Conservation (phyloP, 169 alveolate genomes). For the Plasmodium inui region DNA sequence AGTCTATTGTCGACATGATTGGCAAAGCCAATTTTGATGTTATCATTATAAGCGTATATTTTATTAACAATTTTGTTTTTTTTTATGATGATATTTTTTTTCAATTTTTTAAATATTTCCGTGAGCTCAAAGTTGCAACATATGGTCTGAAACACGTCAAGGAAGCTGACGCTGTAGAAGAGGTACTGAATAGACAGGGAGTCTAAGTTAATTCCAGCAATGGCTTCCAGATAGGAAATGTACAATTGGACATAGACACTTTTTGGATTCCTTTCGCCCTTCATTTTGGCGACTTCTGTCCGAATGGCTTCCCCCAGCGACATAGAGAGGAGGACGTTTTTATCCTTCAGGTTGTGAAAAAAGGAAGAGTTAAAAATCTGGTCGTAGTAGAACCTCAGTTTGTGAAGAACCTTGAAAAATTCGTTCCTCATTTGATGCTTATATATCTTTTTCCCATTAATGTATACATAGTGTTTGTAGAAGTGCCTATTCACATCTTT, state of each 20-base stretch:
- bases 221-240: slow-evolving; percentile 12
- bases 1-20: slow-evolving; percentile 16
- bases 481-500: slow-evolving; percentile 23
- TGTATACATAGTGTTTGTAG: slow-evolving; percentile 28
- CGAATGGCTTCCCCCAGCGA: slow-evolving; percentile 41
- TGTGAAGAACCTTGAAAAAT: slow-evolving; percentile 34
- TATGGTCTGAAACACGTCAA: slow-evolving; percentile 28
- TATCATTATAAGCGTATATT: slow-evolving; percentile 40
- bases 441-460: slow-evolving; percentile 29
- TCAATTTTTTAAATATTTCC: slow-evolving; percentile 20
- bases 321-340: neutral
- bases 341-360: neutral
- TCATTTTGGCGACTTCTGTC: slow-evolving; percentile 26
- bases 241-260: slow-evolving; percentile 21
- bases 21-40: slow-evolving; percentile 18
- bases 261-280: neutral
- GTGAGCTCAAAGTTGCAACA: slow-evolving; percentile 36
- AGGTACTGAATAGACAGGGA: slow-evolving; percentile 47
- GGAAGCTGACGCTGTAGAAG: slow-evolving; percentile 15
- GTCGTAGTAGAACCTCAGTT: slow-evolving; percentile 31
- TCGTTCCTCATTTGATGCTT: slow-evolving; percentile 51
- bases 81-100: slow-evolving; percentile 7
- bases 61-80: slow-evolving; percentile 75
- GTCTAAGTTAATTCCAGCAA: slow-evolving; percentile 14
- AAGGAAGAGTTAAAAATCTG: neutral